Conservation (phyloP, 1,139 yeast species). For the Yamadazyma sp. region DNA sequence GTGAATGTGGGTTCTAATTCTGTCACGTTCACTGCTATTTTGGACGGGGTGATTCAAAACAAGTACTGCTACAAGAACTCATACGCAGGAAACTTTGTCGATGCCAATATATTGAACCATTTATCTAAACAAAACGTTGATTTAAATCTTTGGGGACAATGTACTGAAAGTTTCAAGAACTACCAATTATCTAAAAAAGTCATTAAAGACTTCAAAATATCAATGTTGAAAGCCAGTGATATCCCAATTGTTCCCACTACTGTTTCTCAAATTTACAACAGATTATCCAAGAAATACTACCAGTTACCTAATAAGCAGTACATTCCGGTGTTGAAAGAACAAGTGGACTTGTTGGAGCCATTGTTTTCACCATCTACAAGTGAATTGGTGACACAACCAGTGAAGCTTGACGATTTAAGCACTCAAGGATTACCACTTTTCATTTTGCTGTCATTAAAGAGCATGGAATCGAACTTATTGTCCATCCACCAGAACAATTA, state of each 20-base stretch:
- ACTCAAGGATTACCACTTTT: slow-evolving; percentile 44
- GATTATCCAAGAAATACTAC: slow-evolving; percentile 30
- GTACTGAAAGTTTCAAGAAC: slow-evolving; percentile 48
- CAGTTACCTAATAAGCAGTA: slow-evolving; percentile 49
- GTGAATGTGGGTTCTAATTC: slow-evolving; percentile 67
- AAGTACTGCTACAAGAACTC: slow-evolving; percentile 61
- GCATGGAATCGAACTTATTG: slow-evolving; percentile 31
- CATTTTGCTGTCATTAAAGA: slow-evolving; percentile 38
- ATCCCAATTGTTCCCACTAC: slow-evolving; percentile 14
- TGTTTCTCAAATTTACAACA: slow-evolving; percentile 12
- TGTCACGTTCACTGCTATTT: slow-evolving; percentile 65
- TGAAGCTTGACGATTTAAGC: slow-evolving; percentile 37
- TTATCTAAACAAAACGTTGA: slow-evolving; percentile 28
- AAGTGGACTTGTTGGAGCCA: slow-evolving; percentile 49
- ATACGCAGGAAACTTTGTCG: slow-evolving; percentile 70
- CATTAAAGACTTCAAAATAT: slow-evolving; percentile 50
- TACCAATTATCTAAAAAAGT: slow-evolving; percentile 42
- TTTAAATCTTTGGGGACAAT: slow-evolving; percentile 19
- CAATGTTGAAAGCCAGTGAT: slow-evolving; percentile 33
- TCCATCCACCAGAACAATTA: slow-evolving; percentile 26
- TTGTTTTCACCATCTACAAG: slow-evolving; percentile 54
- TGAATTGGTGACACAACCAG: slow-evolving; percentile 26
- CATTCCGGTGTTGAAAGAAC: slow-evolving; percentile 41
- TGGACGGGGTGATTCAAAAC: slow-evolving; percentile 65
- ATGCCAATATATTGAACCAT: slow-evolving; percentile 49